phyloP scores from a whole-genome alignment of 257 asterid genomes.

The Nicotiana otophora region DNA sequence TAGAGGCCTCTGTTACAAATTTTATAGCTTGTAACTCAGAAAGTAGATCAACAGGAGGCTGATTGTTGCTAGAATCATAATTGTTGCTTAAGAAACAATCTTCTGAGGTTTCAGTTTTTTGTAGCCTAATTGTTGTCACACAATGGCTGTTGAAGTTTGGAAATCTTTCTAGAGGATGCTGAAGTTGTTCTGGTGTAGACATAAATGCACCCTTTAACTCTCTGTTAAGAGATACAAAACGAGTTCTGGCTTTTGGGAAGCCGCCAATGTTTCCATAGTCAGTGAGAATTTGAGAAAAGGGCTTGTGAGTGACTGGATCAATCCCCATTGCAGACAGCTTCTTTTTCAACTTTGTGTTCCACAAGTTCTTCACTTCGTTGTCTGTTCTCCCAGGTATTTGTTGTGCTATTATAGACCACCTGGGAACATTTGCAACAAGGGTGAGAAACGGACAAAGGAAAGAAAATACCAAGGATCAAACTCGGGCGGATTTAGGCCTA shows the following conservation, averaged over 20 bases:
- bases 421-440: slow-evolving; percentile 10
- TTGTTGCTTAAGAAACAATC: slow-evolving; percentile 12
- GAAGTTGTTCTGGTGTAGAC: slow-evolving; percentile 23
- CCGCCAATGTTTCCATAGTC: slow-evolving; percentile 86
- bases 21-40: slow-evolving; percentile 67
- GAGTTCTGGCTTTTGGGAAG: slow-evolving; percentile 44
- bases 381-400: slow-evolving; percentile 77
- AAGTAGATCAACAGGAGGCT: slow-evolving; percentile 35
- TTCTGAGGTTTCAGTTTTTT: slow-evolving; percentile 12
- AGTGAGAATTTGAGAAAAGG: slow-evolving; percentile 80
- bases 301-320: slow-evolving; percentile 88
- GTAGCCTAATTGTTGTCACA: slow-evolving; percentile 1
- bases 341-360: slow-evolving; percentile 82
- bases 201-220: slow-evolving; percentile 38
- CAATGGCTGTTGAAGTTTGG: slow-evolving; percentile 15
- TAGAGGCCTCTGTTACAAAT: slow-evolving; percentile 41
- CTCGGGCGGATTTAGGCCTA: no score
- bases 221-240: slow-evolving; percentile 36
- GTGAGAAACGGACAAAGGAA: background rate
- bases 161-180: slow-evolving; percentile 3
- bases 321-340: slow-evolving; percentile 88
- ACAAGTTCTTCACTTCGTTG: slow-evolving; percentile 57
- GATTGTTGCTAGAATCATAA: background rate
- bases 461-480: background rate
- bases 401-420: slow-evolving; percentile 88